These are phyloP conservation scores for Paracamarosporium sp. DNA, from an alignment of 2,329 filamentous ascomycete species.

Conservation along the genomic window DNA sequence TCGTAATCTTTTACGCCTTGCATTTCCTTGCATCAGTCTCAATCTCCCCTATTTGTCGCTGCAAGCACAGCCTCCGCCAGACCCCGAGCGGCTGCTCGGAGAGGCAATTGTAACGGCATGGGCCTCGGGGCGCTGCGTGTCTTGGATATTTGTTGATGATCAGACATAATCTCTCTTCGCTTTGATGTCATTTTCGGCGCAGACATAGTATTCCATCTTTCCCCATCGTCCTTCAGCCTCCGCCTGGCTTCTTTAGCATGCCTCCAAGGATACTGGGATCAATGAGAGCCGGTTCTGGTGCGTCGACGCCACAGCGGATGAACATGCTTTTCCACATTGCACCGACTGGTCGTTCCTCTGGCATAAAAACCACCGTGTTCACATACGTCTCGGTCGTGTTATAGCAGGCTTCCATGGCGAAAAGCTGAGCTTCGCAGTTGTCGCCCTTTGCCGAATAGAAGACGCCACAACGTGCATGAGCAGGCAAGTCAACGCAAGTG, in stretches of 20 bases:
- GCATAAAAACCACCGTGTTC: constrained; percentile 45
- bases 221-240: constrained; percentile 18
- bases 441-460: constrained; percentile 43
- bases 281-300: constrained; percentile 34
- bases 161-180: neutral
- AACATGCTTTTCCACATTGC: constrained; percentile 45
- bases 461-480: constrained; percentile 40
- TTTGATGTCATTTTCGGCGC: neutral
- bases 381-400: constrained; percentile 38
- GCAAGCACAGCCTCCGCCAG: too few species aligned
- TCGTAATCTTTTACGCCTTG: neutral
- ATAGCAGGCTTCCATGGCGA: constrained; percentile 34
- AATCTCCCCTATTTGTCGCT: too few species aligned
- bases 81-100: too few species aligned
- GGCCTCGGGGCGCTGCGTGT: too few species aligned
- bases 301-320: constrained; percentile 40
- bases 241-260: constrained; percentile 32
- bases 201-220: neutral
- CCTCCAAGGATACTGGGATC: constrained; percentile 37
- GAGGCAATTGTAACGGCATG: too few species aligned
- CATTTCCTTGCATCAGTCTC: too few species aligned
- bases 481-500: constrained; percentile 39
- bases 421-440: constrained; percentile 44
- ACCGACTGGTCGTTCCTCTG: constrained; percentile 40
- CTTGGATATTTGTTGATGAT: neutral